A percentile compares a stretch with the other conserved stretches of the same genome.
phyloP scores from a whole-genome alignment of 164 flowering plant genomes.

The Taxillus chinensis region DNA sequence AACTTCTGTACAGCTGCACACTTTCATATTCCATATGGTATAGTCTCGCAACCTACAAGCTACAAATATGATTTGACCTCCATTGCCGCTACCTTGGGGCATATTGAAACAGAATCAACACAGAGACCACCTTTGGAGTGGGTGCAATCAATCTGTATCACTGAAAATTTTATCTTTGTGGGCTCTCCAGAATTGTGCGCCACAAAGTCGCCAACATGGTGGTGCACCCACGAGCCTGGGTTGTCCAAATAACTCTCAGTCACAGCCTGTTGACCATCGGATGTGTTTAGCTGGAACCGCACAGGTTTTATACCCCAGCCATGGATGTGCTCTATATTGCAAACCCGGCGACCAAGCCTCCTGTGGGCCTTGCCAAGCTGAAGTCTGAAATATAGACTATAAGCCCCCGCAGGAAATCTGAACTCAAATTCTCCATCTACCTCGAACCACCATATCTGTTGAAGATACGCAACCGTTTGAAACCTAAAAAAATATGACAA shows the following conservation, averaged over 20 bases:
- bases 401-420: slow-evolving; percentile 62
- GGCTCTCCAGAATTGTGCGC: slow-evolving; percentile 26
- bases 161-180: slow-evolving; percentile 59
- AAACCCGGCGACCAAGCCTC: slow-evolving; percentile 58
- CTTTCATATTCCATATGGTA: no score
- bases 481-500: slow-evolving; percentile 25
- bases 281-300: slow-evolving; percentile 51
- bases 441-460: slow-evolving; percentile 88
- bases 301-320: slow-evolving; percentile 87
- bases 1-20: no score
- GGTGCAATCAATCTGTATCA: slow-evolving; percentile 90
- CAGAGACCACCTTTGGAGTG: slow-evolving; percentile 88
- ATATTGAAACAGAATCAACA: slow-evolving; percentile 63
- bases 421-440: slow-evolving; percentile 70
- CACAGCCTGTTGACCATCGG: slow-evolving; percentile 49
- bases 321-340: slow-evolving; percentile 54
- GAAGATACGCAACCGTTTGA: slow-evolving; percentile 68
- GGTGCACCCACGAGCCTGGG: slow-evolving; percentile 59
- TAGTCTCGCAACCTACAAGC: not conserved
- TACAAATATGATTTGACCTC: slow-evolving; percentile 5
- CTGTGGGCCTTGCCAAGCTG: slow-evolving; percentile 56
- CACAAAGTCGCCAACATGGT: slow-evolving; percentile 68
- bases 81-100: slow-evolving; percentile 30
- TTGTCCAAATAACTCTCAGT: slow-evolving; percentile 43
- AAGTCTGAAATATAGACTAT: slow-evolving; percentile 64